Conservation (phyloP, 495 filamentous ascomycete species). For the Podospora didyma region DNA sequence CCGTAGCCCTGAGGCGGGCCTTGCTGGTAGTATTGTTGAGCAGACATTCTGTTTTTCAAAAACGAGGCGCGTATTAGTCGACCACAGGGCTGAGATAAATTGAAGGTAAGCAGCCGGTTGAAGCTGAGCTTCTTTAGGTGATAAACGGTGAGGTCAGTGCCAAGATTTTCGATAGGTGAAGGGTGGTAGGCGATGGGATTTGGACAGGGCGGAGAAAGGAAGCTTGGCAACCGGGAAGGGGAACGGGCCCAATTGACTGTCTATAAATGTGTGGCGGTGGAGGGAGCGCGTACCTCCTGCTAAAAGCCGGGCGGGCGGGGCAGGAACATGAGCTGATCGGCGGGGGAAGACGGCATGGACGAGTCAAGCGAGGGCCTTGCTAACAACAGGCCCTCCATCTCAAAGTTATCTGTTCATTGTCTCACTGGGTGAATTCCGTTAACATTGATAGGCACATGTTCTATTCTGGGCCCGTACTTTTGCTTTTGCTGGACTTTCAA, state of each 20-base stretch:
- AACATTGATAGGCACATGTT: no score
- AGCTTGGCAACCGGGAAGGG: not conserved
- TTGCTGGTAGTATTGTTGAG: slow-evolving; percentile 31
- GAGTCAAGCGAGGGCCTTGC: not conserved
- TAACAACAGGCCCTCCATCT: no score
- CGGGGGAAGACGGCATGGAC: not conserved
- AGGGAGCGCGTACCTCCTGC: not conserved
- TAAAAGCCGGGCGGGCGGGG: not conserved
- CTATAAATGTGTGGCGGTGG: not conserved
- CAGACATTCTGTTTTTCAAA: slow-evolving; percentile 19
- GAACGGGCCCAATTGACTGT: not conserved
- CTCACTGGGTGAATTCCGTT: no score
- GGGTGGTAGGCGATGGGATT: not conserved
- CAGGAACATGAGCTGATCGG: not conserved
- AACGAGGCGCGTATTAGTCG: no score
- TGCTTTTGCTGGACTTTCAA: no score
- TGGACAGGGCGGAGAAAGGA: not conserved
- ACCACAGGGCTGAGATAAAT: no score
- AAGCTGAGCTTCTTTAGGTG: no score
- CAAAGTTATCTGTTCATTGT: no score
- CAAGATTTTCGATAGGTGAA: not conserved
- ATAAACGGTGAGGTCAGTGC: not conserved
- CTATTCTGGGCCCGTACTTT: no score
- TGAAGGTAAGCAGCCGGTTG: no score
- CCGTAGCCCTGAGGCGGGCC: slow-evolving; percentile 19